phyloP scores from a whole-genome alignment of 257 asterid genomes.

The Eucommia ulmoides region DNA sequence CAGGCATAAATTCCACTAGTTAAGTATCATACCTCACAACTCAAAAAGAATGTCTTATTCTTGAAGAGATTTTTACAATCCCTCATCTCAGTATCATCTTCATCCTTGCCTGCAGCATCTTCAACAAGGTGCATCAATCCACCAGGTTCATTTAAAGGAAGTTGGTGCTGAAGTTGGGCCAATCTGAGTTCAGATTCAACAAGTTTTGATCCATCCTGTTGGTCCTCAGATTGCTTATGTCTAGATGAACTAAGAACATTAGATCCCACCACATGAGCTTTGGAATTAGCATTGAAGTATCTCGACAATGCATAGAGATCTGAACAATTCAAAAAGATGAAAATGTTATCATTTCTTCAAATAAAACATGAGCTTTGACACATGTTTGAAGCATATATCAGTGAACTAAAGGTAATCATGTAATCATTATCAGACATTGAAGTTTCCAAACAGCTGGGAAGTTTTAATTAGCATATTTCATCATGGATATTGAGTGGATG shows the following conservation, averaged over 20 bases:
- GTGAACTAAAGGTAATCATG: too few species aligned
- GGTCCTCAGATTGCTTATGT: too few species aligned
- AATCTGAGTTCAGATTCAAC: too few species aligned
- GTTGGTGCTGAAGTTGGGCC: constrained; percentile 88
- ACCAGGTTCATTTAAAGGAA: constrained; percentile 82
- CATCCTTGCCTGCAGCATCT: too few species aligned
- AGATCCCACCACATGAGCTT: constrained; percentile 27
- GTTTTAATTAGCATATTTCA: background rate
- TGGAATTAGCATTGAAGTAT: constrained; percentile 51
- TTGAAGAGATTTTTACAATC: constrained; percentile 66
- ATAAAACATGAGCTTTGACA: too few species aligned
- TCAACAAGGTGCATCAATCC: constrained; percentile 79
- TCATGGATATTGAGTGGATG: background rate
- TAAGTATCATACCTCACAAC: constrained; percentile 81
- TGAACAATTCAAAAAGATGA: constrained; percentile 28
- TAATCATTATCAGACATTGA: too few species aligned
- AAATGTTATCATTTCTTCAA: too few species aligned
- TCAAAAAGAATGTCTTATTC: constrained; percentile 62
- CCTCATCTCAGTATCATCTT: constrained; percentile 37
- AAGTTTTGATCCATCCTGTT: too few species aligned
- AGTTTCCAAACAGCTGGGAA: background rate
- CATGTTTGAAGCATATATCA: too few species aligned
- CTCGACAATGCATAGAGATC: constrained; percentile 89
- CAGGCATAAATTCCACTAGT: too few species aligned
- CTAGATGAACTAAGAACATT: too few species aligned